Percentiles rank a stretch among this genome's conserved stretches.
These are phyloP conservation scores for Vanilla planifolia DNA, from an alignment of 106 monocot genomes.

Conservation along the genomic window DNA sequence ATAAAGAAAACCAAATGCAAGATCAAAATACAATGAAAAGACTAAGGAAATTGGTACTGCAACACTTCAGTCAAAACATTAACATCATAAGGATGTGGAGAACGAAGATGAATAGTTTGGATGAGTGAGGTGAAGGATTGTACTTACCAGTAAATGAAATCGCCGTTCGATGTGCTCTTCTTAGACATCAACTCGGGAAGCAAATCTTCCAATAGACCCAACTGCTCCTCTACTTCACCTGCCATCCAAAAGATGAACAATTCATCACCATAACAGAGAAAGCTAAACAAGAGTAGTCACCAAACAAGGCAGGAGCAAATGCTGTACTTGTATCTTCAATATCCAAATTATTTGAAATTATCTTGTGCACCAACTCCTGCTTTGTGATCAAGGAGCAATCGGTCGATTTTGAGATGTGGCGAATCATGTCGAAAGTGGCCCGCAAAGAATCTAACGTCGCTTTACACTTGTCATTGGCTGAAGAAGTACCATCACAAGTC, in stretches of 20 bases:
- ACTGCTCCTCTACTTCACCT: conserved; percentile 80
- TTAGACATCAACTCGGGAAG: conserved; percentile 71
- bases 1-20: no score
- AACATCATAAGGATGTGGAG: no score
- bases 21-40: no score
- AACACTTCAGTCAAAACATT: no score
- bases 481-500: conserved; percentile 13
- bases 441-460: conserved; percentile 31
- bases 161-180: conserved; percentile 38
- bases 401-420: conserved; percentile 30
- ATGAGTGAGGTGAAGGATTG: no score
- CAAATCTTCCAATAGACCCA: conserved; percentile 56
- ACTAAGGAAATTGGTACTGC: no score
- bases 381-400: conserved; percentile 60
- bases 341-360: conserved; percentile 65
- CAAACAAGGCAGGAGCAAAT: not conserved
- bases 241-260: conserved; percentile 6
- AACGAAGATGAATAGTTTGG: no score
- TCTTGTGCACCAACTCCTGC: conserved; percentile 89
- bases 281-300: not conserved
- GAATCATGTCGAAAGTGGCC: conserved; percentile 47
- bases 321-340: conserved; percentile 66
- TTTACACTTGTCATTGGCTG: conserved; percentile 4
- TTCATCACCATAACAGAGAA: not conserved
- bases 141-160: conserved; percentile 60